Evolutionary conservation across 164 flowering plant genomes (phyloP).

Genomic region (Malania oleifera): DNA sequence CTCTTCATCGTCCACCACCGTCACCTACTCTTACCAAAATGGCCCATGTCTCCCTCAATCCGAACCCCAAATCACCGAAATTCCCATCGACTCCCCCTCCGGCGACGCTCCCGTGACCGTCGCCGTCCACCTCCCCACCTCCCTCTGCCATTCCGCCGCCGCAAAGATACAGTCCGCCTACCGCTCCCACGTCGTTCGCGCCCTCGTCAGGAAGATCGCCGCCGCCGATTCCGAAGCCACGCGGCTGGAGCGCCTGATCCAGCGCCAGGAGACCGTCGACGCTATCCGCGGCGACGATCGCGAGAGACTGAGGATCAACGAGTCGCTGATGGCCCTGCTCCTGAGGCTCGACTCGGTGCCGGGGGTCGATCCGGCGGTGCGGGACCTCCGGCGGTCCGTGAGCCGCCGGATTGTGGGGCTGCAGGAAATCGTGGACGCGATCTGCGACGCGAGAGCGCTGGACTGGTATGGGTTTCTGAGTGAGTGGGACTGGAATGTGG

Average conservation of each 20-base stretch:
- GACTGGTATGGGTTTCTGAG: conserved; percentile 25
- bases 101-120: conserved; percentile 18
- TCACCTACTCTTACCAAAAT: conserved; percentile 21
- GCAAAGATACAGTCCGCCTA: conserved; percentile 66
- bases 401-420: conserved; percentile 80
- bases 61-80: conserved; percentile 13
- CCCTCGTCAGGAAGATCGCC: conserved; percentile 40
- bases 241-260: conserved; percentile 46
- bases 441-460: conserved; percentile 27
- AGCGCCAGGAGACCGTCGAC: conserved; percentile 84
- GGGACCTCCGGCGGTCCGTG: conserved; percentile 65
- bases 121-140: conserved; percentile 10
- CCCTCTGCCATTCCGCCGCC: conserved; percentile 37
- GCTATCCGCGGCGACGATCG: conserved; percentile 46
- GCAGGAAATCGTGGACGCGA: conserved; percentile 77
- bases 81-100: conserved; percentile 19
- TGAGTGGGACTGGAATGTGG: conserved; percentile 55
- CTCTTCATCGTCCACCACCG: conserved; percentile 24
- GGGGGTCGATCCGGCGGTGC: conserved; percentile 55
- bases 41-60: conserved; percentile 32
- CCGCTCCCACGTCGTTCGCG: conserved; percentile 51
- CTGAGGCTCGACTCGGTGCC: conserved; percentile 73
- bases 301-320: conserved; percentile 63
- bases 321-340: conserved; percentile 69
- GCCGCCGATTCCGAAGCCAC: conserved; percentile 48